A percentile compares a stretch with the other conserved stretches of the same genome.
Conservation (phyloP, 768 basidiomycete genomes). For the Amanita jacksonii region DNA sequence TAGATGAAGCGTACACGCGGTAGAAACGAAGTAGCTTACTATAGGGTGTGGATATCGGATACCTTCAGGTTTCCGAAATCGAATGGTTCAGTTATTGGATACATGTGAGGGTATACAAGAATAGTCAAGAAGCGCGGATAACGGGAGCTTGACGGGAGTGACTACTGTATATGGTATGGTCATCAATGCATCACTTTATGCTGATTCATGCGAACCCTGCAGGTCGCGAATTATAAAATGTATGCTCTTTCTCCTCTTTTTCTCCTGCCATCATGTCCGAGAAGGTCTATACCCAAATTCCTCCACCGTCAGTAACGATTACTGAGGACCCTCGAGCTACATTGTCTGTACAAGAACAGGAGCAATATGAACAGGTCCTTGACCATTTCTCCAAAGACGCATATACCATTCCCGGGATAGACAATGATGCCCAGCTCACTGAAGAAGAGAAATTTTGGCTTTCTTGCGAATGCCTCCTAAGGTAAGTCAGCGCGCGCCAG, state of each 20-base stretch:
- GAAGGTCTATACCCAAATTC: slow-evolving; percentile 25
- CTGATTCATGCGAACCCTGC: too few species aligned
- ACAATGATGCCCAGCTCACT: slow-evolving; percentile 34
- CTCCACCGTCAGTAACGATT: slow-evolving; percentile 20
- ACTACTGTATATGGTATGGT: background rate
- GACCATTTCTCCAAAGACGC: slow-evolving; percentile 45
- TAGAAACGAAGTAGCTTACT: slow-evolving; percentile 33
- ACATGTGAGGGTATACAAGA: too few species aligned
- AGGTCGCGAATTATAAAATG: background rate
- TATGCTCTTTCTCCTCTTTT: slow-evolving; percentile 1
- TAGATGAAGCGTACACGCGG: background rate
- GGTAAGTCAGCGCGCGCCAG: slow-evolving; percentile 27
- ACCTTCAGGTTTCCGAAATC: slow-evolving; percentile 59
- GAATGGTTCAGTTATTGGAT: slow-evolving; percentile 59
- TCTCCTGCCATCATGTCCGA: slow-evolving; percentile 13
- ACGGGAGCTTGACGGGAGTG: too few species aligned
- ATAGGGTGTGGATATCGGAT: slow-evolving; percentile 63
- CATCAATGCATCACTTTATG: too few species aligned
- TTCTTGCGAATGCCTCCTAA: slow-evolving; percentile 64
- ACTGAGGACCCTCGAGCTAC: slow-evolving; percentile 23
- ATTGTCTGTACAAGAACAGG: slow-evolving; percentile 35
- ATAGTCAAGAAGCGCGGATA: too few species aligned
- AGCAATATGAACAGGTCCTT: slow-evolving; percentile 44
- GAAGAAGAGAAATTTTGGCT: slow-evolving; percentile 77
- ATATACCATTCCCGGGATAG: slow-evolving; percentile 42